phyloP scores from a whole-genome alignment of 768 basidiomycete genomes.

The Mycena leptocephala region DNA sequence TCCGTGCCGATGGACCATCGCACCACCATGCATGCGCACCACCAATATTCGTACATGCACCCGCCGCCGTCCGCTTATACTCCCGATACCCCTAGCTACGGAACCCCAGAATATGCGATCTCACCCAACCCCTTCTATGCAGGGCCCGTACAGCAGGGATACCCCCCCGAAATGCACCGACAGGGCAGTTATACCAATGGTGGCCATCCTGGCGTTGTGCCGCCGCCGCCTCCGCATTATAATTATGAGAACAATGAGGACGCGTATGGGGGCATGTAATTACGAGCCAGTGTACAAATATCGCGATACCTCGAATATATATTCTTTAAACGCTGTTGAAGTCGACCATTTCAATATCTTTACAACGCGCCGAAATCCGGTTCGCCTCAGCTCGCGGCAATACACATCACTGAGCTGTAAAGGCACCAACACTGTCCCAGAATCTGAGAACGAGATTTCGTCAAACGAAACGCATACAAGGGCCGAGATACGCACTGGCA shows the following conservation, averaged over 20 bases:
- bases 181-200: not conserved
- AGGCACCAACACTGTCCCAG: not conserved
- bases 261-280: constrained; percentile 26
- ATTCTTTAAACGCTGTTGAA: too few relatives aligned
- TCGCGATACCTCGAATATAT: too few relatives aligned
- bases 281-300: too few relatives aligned
- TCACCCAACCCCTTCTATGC: not conserved
- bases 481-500: constrained; percentile 1
- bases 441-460: not conserved
- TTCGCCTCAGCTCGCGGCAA: too few relatives aligned
- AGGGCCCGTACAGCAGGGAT: not conserved
- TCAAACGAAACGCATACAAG: not conserved
- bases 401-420: too few relatives aligned
- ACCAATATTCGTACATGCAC: not conserved
- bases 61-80: not conserved
- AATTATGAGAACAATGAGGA: constrained; percentile 1
- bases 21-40: not conserved
- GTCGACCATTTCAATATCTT: too few relatives aligned
- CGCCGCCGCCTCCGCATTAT: not conserved
- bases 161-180: constrained; percentile 2
- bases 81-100: constrained; percentile 9
- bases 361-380: too few relatives aligned
- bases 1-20: constrained; percentile 11
- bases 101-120: not conserved
- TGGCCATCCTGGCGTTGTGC: not conserved